phyloP scores from a whole-genome alignment of 2,329 filamentous ascomycete genomes.

The Trichophyton verrucosum region DNA sequence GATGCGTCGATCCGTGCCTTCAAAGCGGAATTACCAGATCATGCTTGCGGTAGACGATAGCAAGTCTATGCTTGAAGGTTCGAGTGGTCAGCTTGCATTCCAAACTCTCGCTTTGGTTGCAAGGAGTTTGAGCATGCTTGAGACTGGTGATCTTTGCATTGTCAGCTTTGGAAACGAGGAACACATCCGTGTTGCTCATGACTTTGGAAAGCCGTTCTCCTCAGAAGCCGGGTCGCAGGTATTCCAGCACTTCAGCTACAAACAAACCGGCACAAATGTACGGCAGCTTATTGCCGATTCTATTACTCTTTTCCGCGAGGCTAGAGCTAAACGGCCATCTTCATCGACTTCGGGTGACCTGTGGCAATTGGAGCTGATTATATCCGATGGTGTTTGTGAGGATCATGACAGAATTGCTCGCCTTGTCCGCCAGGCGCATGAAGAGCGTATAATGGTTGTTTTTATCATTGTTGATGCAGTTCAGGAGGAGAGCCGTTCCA shows the following conservation, averaged over 20 bases:
- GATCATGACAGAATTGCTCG: slow-evolving; percentile 73
- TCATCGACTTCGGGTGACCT: slow-evolving; percentile 53
- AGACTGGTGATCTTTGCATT: slow-evolving; percentile 85
- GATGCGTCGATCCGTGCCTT: slow-evolving; percentile 87
- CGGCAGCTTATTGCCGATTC: slow-evolving; percentile 62
- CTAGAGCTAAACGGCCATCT: slow-evolving; percentile 48
- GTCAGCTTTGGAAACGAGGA: slow-evolving; percentile 68
- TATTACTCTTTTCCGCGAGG: slow-evolving; percentile 69
- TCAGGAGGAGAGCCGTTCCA: slow-evolving; percentile 37
- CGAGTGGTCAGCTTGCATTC: slow-evolving; percentile 68
- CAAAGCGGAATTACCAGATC: slow-evolving; percentile 92
- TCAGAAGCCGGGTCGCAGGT: slow-evolving; percentile 71
- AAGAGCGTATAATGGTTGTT: slow-evolving; percentile 93
- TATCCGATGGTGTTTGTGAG: slow-evolving; percentile 88
- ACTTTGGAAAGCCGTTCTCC: slow-evolving; percentile 70
- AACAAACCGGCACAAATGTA: slow-evolving; percentile 77
- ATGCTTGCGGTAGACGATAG: slow-evolving; percentile 95
- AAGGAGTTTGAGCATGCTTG: slow-evolving; percentile 77
- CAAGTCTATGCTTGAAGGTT: slow-evolving; percentile 78
- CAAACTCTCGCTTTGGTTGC: slow-evolving; percentile 89
- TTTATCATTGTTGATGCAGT: slow-evolving; percentile 85
- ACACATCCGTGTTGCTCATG: slow-evolving; percentile 69
- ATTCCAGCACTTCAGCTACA: slow-evolving; percentile 72
- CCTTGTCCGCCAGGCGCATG: slow-evolving; percentile 73
- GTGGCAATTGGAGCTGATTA: slow-evolving; percentile 88